Conservation (phyloP, 1,139 yeast genomes). For the Suhomyces guaymorum region DNA sequence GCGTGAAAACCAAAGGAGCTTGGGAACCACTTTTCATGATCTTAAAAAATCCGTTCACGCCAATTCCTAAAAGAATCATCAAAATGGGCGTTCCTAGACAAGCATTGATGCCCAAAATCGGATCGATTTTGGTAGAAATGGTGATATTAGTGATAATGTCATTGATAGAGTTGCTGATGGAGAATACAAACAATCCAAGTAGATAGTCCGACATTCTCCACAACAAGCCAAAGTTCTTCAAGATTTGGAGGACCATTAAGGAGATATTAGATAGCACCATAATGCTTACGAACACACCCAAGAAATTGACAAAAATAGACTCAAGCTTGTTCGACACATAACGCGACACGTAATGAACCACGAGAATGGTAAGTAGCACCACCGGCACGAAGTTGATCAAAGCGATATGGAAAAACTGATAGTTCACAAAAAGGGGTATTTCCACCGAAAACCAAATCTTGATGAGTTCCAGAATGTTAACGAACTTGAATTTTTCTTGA, state of each 20-base stretch:
- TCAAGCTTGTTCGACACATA: conserved; percentile 4
- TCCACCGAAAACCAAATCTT: conserved; percentile 25
- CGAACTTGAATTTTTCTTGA: background rate
- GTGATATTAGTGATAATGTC: conserved; percentile 46
- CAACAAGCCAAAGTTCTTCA: conserved; percentile 42
- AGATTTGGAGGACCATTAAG: conserved; percentile 27
- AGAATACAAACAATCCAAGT: conserved; percentile 43
- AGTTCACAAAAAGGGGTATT: conserved; percentile 22
- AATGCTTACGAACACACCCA: conserved; percentile 32
- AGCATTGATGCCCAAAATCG: conserved; percentile 42
- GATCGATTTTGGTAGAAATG: conserved; percentile 34
- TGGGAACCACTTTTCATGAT: conserved; percentile 15
- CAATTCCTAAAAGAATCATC: conserved; percentile 41
- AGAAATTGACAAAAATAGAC: conserved; percentile 15
- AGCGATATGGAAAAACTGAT: conserved; percentile 18
- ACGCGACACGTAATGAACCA: conserved; percentile 5
- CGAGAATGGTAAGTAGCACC: conserved; percentile 8
- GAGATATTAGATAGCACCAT: conserved; percentile 34
- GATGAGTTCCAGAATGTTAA: conserved; percentile 1
- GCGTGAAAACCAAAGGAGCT: conserved; percentile 25
- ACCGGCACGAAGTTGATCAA: conserved; percentile 15
- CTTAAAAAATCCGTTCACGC: conserved; percentile 34
- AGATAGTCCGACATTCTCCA: conserved; percentile 40
- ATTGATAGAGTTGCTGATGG: conserved; percentile 42
- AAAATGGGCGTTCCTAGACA: conserved; percentile 47